A percentile compares a stretch with the other conserved stretches of the same genome.
phyloP scores from a whole-genome alignment of 345 rosid species.

The Jatropha curcas region DNA sequence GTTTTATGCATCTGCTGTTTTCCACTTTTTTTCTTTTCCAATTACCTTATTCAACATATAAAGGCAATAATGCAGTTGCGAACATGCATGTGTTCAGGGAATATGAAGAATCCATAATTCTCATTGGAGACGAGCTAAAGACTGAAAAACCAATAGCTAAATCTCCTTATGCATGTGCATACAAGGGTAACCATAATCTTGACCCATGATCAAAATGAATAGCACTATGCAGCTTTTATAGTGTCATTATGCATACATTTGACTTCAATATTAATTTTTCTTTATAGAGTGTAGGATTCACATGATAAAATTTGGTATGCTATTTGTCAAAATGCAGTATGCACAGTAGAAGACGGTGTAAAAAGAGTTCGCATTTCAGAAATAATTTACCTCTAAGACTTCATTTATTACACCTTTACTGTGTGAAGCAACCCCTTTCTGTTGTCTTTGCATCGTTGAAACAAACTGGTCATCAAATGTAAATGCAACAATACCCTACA shows the following conservation, averaged over 20 bases:
- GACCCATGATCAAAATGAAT: not conserved
- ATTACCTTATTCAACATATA: not conserved
- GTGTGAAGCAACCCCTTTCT: conserved; percentile 66
- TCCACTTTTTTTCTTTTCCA: not conserved
- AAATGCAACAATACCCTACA: conserved; percentile 92
- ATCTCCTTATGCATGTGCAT: not conserved
- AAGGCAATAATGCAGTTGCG: not conserved
- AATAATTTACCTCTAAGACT: conserved; percentile 78
- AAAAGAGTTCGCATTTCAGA: not conserved
- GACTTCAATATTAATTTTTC: not conserved
- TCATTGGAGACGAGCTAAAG: not conserved
- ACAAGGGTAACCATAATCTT: not conserved
- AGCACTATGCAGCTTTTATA: not conserved
- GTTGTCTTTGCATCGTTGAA: conserved; percentile 74
- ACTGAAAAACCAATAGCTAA: not conserved
- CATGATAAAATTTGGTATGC: not conserved
- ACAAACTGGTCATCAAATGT: conserved; percentile 89
- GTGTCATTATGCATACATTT: not conserved
- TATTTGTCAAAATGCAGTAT: not conserved
- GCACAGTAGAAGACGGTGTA: no score
- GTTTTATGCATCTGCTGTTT: not conserved
- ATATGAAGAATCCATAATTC: not conserved
- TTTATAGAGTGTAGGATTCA: not conserved
- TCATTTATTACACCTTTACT: conserved; percentile 91
- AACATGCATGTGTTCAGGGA: not conserved